Base-by-base conservation (phyloP, 257 asterid genomes). In the Capsicum pubescens region DNA sequence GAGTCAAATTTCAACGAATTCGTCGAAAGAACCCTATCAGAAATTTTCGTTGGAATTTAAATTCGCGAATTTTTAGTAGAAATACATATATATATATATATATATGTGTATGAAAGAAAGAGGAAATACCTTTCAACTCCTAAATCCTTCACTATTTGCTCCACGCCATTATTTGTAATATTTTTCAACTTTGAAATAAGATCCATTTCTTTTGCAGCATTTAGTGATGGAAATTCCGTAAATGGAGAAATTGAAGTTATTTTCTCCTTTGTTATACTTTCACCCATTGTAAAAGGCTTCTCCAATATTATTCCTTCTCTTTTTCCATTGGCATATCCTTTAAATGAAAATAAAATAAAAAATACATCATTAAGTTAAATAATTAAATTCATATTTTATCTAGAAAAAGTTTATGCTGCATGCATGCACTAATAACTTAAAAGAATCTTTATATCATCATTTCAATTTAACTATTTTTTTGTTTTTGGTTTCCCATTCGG, bases 201-300 rank as follows among this genome's bases (percentile, higher is more conserved):
- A 12, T 74, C 60, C 13, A 48, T 19, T 26, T 74, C 80, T 3
- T 74, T 50, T 19, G 7, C 19, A 74, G 17, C 80, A 74, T 74
- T 2, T 4, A 74, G 8, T 12, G 39, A 12, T 48, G 80, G 80
- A 74, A 74, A 74, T 19, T 7, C 50, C 54, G 64, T 77, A 77
- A 0, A 74, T 0, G 81, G 13, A 74, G 61, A 74, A 74, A 74
- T 52, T 74, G 60, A 19, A 12, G 44, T 12, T 19, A 21, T 48
- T 74, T 50, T 74, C 12, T 74, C 80, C 60, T 7, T 74, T 12
- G 80, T 74, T 74, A 74, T 74, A 17, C 44, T 74, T 50, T 74
- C 80, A 48, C 80, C 80, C 80, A 48, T 74, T 0, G 1, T 48
- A 50, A 74, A 74, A 0, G 80, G 80, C 44, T 74, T 74, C 19